Evolutionary conservation across 768 basidiomycete genomes (phyloP).

Genomic region (Pholiota conissans): DNA sequence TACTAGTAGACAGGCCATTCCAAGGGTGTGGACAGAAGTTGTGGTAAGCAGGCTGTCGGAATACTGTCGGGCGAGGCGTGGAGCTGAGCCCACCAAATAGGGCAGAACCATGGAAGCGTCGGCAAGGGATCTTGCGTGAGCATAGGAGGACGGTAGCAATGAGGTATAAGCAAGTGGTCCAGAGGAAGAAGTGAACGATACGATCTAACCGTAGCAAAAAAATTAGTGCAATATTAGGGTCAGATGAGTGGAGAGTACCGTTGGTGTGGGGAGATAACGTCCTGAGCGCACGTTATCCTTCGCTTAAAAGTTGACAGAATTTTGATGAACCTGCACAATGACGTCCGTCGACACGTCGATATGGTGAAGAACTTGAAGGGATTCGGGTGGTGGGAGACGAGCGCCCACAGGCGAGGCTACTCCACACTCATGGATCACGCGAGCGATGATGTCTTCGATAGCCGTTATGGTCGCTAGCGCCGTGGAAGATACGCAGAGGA

Average conservation of each 20-base stretch:
- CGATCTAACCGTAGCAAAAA: conserved; percentile 24
- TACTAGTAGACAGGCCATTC: conserved; percentile 24
- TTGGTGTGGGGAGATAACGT: conserved; percentile 41
- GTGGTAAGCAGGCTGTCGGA: conserved; percentile 28
- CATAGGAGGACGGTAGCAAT: conserved; percentile 32
- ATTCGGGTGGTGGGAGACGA: too few relatives aligned
- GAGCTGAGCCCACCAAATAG: conserved; percentile 39
- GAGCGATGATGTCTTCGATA: too few relatives aligned
- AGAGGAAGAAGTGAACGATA: conserved; percentile 36
- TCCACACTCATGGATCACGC: too few relatives aligned
- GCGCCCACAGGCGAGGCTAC: too few relatives aligned
- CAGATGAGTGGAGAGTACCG: conserved; percentile 22
- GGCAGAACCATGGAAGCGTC: conserved; percentile 42
- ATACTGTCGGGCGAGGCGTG: conserved; percentile 35
- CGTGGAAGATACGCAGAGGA: too few relatives aligned
- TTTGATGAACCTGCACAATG: too few relatives aligned
- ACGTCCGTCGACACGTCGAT: too few relatives aligned
- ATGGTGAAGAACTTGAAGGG: too few relatives aligned
- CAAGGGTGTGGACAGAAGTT: conserved; percentile 23
- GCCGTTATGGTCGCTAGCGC: too few relatives aligned
- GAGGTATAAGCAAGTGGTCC: conserved; percentile 39
- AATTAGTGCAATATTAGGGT: neutral
- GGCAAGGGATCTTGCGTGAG: conserved; percentile 32
- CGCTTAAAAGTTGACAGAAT: conserved; percentile 36
- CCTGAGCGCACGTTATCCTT: conserved; percentile 42